A percentile compares a stretch with the other conserved stretches of the same genome.
phyloP scores from a whole-genome alignment of 2,329 filamentous ascomycete genomes.

The Cadophora gregata region DNA sequence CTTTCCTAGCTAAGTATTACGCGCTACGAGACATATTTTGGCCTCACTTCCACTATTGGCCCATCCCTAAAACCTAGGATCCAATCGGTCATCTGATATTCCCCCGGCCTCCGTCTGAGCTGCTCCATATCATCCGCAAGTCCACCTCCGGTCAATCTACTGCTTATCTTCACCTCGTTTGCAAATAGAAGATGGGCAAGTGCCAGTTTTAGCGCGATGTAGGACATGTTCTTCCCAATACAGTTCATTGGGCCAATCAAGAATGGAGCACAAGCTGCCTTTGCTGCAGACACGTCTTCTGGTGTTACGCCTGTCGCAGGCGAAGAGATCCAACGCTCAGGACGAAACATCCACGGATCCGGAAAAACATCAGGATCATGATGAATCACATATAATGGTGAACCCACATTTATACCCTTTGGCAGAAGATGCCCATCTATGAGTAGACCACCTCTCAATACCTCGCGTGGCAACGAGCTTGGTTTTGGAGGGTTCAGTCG shows the following conservation, averaged over 20 bases:
- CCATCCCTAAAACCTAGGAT: slow-evolving; percentile 44
- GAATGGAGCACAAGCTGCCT: slow-evolving; percentile 39
- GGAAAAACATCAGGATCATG: slow-evolving; percentile 33
- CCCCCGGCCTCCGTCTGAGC: slow-evolving; percentile 26
- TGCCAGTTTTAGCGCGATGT: slow-evolving; percentile 41
- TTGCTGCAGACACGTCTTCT: slow-evolving; percentile 33
- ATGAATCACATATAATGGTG: slow-evolving; percentile 35
- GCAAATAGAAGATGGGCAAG: slow-evolving; percentile 40
- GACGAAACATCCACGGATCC: slow-evolving; percentile 28
- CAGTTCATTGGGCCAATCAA: slow-evolving; percentile 41
- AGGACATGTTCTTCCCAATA: slow-evolving; percentile 44
- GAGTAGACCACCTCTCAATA: slow-evolving; percentile 29
- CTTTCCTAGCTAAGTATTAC: no score
- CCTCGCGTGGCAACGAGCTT: slow-evolving; percentile 18
- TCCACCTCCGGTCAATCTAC: background rate
- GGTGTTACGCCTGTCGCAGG: background rate
- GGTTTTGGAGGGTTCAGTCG: slow-evolving; percentile 47
- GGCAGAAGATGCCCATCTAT: slow-evolving; percentile 32
- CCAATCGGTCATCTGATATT: slow-evolving; percentile 38
- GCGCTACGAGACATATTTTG: no score
- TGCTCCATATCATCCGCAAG: slow-evolving; percentile 19
- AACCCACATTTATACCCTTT: slow-evolving; percentile 29
- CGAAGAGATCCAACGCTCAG: slow-evolving; percentile 32
- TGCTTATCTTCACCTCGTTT: slow-evolving; percentile 34
- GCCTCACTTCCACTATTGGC: slow-evolving; percentile 41